phyloP scores from a whole-genome alignment of 2,329 filamentous ascomycete species.

The Meredithiella fracta region DNA sequence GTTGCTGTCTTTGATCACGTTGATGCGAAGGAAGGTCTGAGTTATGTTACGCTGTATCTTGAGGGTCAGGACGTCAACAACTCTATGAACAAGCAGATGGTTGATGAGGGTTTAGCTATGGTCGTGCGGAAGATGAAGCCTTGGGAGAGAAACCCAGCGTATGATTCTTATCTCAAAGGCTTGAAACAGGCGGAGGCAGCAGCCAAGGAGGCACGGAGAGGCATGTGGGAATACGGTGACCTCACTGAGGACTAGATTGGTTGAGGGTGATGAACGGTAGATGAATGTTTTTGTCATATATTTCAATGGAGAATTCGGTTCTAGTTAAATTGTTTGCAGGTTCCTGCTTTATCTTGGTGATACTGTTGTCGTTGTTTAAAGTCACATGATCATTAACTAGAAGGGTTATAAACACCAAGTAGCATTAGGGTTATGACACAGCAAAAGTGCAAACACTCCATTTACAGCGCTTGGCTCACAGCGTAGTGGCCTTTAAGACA shows the following conservation, averaged over 20 bases:
- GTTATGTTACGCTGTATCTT: slow-evolving; percentile 81
- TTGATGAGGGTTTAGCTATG: slow-evolving; percentile 73
- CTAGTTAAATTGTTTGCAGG: no score
- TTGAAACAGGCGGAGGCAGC: slow-evolving; percentile 57
- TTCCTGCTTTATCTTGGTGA: no score
- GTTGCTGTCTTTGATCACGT: slow-evolving; percentile 84
- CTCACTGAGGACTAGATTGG: slow-evolving; percentile 62
- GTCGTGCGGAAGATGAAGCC: slow-evolving; percentile 80
- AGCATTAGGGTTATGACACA: no score
- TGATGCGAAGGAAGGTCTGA: slow-evolving; percentile 58
- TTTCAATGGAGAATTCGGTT: no score
- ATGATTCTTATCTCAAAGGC: slow-evolving; percentile 52
- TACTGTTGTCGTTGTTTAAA: no score
- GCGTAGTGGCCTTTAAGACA: no score
- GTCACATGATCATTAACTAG: no score
- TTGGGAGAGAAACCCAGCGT: slow-evolving; percentile 63
- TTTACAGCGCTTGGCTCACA: no score
- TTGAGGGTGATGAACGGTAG: no score
- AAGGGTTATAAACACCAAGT: no score
- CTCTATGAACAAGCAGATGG: slow-evolving; percentile 78
- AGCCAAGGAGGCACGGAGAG: slow-evolving; percentile 64
- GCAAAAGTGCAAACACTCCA: no score
- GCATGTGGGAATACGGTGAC: slow-evolving; percentile 98
- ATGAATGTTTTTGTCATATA: no score
- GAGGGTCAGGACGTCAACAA: slow-evolving; percentile 51